phyloP scores from a whole-genome alignment of 1,139 yeast genomes.

The Candida labiduridarum region DNA sequence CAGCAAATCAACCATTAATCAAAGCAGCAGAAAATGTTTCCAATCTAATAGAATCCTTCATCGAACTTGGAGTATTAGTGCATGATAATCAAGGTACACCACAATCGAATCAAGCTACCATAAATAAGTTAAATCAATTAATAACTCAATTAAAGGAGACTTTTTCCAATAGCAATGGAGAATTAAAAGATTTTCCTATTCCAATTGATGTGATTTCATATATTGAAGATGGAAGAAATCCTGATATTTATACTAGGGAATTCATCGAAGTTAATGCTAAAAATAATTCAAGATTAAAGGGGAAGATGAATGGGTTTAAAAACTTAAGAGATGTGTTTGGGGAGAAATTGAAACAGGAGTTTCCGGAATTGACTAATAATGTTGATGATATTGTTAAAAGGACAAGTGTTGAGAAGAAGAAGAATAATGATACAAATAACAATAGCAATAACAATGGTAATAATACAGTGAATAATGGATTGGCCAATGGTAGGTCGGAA shows the following conservation, averaged over 20 bases:
- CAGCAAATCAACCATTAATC: constrained; percentile 46
- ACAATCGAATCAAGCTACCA: constrained; percentile 47
- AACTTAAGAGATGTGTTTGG: constrained; percentile 67
- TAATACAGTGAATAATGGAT: neutral
- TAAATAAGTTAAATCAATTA: constrained; percentile 44
- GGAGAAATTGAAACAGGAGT: constrained; percentile 68
- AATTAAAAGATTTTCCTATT: constrained; percentile 46
- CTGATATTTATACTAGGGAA: constrained; percentile 95
- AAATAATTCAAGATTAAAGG: constrained; percentile 85
- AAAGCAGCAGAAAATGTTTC: constrained; percentile 63
- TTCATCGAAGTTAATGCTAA: constrained; percentile 90
- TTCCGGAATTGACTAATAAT: constrained; percentile 63
- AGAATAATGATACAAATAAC: neutral
- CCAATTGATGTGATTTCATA: constrained; percentile 81
- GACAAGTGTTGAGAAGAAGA: constrained; percentile 14
- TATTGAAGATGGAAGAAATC: constrained; percentile 94
- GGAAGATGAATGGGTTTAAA: constrained; percentile 68
- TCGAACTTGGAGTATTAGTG: constrained; percentile 86
- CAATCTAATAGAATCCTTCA: constrained; percentile 76
- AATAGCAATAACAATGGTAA: neutral
- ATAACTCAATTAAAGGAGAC: constrained; percentile 37
- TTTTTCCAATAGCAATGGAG: neutral
- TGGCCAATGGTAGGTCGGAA: neutral
- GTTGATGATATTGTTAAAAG: constrained; percentile 38
- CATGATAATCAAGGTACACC: constrained; percentile 90